Base-by-base conservation (phyloP, 306 rosid genomes). In the Gastrolobium bilobum region DNA sequence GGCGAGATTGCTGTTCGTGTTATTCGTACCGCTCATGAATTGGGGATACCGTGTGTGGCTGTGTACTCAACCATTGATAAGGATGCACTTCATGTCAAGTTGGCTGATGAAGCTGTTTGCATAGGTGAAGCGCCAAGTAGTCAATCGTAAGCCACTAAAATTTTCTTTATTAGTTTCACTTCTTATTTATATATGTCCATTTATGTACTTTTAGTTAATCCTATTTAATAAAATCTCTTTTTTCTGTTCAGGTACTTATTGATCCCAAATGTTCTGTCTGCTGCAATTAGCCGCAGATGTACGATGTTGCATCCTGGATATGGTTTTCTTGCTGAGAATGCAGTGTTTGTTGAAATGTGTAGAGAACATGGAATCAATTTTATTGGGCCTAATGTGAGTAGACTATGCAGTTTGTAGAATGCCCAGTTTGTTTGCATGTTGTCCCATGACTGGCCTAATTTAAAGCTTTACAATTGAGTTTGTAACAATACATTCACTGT, bases 251-350 rank as follows among this genome's bases (percentile, higher is more conserved):
- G 99, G 79, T 95, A 95, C 79, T 86, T 93, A 38, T 53, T 84
- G 70, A 93, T 91, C 77, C 94, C 97, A 20, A 95, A 93, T 86
- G 92, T 95, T 81, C 75, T 95, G 59, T 80, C 98, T 60, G 99
- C 99, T 83, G 99, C 99, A 54, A 73, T 73, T 74, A 91, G 96
- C 84, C 91, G 80, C 38, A 79, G 62, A 35, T 93, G 99, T 79
- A 90, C 97, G 9, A 93, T 95, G 99, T 83, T 95, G 84, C 99
- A 95, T 85, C 99, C 99, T 44, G 99, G 99, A 81, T 95, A 95
- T 84, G 99, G 99, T 77, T 93, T 95, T 83, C 98, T 95, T 59
- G 89, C 99, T 35, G 99, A 95, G 88, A 95, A 95, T 91, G 98
- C 97, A 15, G 73, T 83, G 66, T 95, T 95, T 85, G 99, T 95